Evolutionary conservation across 2,329 filamentous ascomycete genomes (phyloP).

Genomic region (Monosporascus sp.): DNA sequence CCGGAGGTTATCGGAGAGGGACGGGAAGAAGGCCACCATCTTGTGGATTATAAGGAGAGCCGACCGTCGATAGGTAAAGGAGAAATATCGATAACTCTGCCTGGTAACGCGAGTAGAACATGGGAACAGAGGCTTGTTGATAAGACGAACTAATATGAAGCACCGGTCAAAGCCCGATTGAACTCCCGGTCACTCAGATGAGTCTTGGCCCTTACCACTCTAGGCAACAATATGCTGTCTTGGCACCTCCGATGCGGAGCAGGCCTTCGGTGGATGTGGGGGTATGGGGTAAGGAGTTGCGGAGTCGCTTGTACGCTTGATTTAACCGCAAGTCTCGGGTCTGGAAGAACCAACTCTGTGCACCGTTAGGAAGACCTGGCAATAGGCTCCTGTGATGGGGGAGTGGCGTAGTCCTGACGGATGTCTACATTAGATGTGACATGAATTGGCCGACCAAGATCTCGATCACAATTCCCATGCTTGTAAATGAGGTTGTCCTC

Average conservation of each 20-base stretch:
- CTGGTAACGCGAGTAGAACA: background rate
- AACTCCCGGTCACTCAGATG: background rate
- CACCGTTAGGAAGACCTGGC: background rate
- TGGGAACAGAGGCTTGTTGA: too few species aligned
- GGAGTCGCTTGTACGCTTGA: background rate
- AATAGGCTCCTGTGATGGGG: background rate
- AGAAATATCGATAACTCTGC: too few species aligned
- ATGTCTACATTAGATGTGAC: background rate
- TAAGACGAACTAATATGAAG: too few species aligned
- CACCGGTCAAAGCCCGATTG: too few species aligned
- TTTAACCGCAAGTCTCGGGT: background rate
- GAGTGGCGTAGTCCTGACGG: background rate
- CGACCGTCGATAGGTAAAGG: background rate
- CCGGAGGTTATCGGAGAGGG: conserved; percentile 38
- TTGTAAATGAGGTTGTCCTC: background rate
- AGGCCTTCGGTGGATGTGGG: background rate
- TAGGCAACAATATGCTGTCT: background rate
- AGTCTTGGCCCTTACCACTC: background rate
- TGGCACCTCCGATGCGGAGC: background rate
- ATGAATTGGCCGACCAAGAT: background rate
- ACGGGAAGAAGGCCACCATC: conserved; percentile 16
- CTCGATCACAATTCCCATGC: background rate
- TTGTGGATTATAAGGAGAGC: background rate
- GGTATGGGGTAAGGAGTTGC: background rate
- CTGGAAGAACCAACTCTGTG: background rate